Base-by-base conservation (phyloP, 2,329 filamentous ascomycete genomes). In the Zymoseptoria tritici region DNA sequence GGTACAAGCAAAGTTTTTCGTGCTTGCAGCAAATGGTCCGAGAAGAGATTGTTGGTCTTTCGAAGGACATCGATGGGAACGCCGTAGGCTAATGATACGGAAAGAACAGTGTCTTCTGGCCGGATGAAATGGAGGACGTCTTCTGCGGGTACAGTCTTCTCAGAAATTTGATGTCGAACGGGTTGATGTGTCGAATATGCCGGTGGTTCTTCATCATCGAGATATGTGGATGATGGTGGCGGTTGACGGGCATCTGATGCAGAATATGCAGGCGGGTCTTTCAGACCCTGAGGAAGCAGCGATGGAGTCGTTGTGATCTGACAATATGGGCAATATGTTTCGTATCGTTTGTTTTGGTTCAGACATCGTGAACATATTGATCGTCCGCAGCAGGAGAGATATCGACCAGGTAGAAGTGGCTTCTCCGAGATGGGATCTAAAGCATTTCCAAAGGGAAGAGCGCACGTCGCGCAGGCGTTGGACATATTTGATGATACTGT, bases 51-150 rank as follows among this genome's bases (percentile, higher is more conserved):
- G 75, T 94, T 94, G 60, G 82, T 80, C 56, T 78, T 80, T 52
- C 88, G 81, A 16, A 94, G 77, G 1, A 80, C 82, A 8, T 80
- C 68, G 19, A 83, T 78, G 1, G 89, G 87, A 0, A 93, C 85
- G 53, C 80, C 79, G 70, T 94, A 94, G 22, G 84, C 82, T 6
- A 94, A 78, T 0, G 88, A 87, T 16, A 94, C 76, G 1, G 87
- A 88, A 20, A 78, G 67, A 64, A 93, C 76, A 9, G 81, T 86
- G 71, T 94, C 90, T 62, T 81, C 79, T 59, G 88, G 86, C 67
- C 89, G 79, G 54, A 94, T 78, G 73, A 91, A 91, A 72, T 94
- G 90, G 13, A 92, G 76, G 2, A 85, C 84, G 72, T 91, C 88
- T 60, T 83, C 79, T n/a, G 78, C 76, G 3, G 73, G 69, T 8